Percentiles rank a stretch among this genome's conserved stretches.
Conservation (phyloP, 2,329 filamentous ascomycete genomes). For the Hypoxylon sp. region DNA sequence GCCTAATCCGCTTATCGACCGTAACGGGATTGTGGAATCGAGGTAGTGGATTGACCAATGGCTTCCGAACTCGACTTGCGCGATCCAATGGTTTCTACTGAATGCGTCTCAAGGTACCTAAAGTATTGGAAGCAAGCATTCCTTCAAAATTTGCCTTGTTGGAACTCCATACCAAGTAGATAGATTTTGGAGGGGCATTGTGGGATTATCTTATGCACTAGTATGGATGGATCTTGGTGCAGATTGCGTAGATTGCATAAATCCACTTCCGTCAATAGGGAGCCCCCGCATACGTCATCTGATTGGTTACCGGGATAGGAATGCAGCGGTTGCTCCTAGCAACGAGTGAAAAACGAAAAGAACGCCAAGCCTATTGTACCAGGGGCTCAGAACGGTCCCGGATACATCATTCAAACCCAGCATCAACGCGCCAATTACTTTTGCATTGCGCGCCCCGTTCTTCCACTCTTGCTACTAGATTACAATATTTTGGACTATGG, state of each 20-base stretch:
- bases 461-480: conserved; percentile 53
- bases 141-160: background rate
- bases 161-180: background rate
- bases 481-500: conserved; percentile 55
- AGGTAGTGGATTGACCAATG: background rate
- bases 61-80: background rate
- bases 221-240: too few species aligned
- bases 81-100: background rate
- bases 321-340: conserved; percentile 47
- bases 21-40: background rate
- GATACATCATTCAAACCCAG: conserved; percentile 36
- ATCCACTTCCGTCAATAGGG: background rate
- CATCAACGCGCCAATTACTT: conserved; percentile 48
- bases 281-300: background rate
- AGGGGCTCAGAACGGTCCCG: conserved; percentile 28
- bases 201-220: conserved; percentile 1
- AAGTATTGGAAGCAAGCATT: conserved; percentile 1
- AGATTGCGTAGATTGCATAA: conserved; percentile 28
- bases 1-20: background rate
- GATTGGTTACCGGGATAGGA: conserved; percentile 34
- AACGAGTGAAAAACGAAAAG: conserved; percentile 41
- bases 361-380: conserved; percentile 42
- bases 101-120: background rate
- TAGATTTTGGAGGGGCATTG: background rate
- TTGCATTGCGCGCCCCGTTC: conserved; percentile 54